Evolutionary conservation across 306 rosid genomes (phyloP).

Genomic region (Crataegus laevigata): DNA sequence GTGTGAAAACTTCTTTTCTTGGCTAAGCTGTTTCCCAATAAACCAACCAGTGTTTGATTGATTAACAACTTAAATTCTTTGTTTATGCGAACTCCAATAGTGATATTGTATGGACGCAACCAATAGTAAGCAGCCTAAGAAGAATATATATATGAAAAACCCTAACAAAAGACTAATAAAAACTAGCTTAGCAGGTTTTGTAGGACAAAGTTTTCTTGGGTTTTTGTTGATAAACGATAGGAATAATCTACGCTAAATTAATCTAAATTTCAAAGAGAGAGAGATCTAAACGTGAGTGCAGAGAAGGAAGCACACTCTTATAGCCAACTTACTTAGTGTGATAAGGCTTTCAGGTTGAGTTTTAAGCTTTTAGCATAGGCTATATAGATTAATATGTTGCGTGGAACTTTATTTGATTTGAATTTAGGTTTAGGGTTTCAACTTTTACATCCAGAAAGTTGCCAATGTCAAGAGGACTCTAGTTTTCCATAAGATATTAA

Average conservation of each 20-base stretch:
- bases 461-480: background rate
- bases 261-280: too few species aligned
- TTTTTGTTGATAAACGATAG: too few species aligned
- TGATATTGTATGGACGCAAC: background rate
- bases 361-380: background rate
- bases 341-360: background rate
- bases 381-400: background rate
- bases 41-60: background rate
- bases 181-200: background rate
- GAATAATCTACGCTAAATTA: background rate
- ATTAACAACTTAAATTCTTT: background rate
- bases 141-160: background rate
- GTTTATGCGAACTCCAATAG: background rate
- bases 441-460: background rate
- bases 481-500: background rate
- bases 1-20: background rate
- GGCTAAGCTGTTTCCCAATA: background rate
- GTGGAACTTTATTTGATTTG: background rate
- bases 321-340: too few species aligned
- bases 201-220: background rate
- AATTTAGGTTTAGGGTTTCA: background rate
- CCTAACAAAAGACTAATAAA: background rate
- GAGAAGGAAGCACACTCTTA: background rate
- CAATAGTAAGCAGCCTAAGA: background rate
- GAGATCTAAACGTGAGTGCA: background rate